Conservation (phyloP, 2,329 filamentous ascomycete species). For the Pseudogymnoascus sp. region DNA sequence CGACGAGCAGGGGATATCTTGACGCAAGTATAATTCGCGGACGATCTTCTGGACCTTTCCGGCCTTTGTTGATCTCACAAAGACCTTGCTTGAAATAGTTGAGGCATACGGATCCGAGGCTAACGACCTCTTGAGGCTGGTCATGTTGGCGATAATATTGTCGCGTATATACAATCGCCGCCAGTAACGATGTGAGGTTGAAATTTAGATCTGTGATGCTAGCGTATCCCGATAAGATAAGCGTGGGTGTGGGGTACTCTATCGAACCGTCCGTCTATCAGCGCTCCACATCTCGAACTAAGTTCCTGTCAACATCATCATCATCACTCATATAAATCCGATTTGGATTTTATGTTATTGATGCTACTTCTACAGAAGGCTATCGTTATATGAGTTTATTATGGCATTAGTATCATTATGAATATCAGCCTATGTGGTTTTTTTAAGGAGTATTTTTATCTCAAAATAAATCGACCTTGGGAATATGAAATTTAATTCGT, state of each 20-base stretch:
- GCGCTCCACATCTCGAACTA: not conserved
- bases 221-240: slow-evolving; percentile 9
- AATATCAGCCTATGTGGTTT: not conserved
- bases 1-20: slow-evolving; percentile 96
- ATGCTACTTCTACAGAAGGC: not conserved
- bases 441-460: not conserved
- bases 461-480: not conserved
- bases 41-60: slow-evolving; percentile 99
- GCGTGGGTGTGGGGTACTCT: not conserved
- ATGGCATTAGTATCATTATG: not conserved
- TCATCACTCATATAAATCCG: not conserved
- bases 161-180: not conserved
- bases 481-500: not conserved
- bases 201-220: slow-evolving; percentile 10
- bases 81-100: slow-evolving; percentile 91
- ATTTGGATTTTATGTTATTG: not conserved
- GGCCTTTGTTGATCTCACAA: slow-evolving; percentile 86
- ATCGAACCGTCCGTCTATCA: not conserved
- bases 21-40: slow-evolving; percentile 86
- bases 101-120: slow-evolving; percentile 49
- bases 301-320: not conserved
- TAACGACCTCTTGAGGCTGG: slow-evolving; percentile 55
- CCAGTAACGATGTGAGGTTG: slow-evolving; percentile 1
- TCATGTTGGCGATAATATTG: slow-evolving; percentile 39
- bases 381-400: not conserved